Percentiles rank a stretch among this genome's conserved stretches.
Evolutionary conservation across 495 filamentous ascomycete genomes (phyloP).

Genomic region (Hypoxylon perforatum): DNA sequence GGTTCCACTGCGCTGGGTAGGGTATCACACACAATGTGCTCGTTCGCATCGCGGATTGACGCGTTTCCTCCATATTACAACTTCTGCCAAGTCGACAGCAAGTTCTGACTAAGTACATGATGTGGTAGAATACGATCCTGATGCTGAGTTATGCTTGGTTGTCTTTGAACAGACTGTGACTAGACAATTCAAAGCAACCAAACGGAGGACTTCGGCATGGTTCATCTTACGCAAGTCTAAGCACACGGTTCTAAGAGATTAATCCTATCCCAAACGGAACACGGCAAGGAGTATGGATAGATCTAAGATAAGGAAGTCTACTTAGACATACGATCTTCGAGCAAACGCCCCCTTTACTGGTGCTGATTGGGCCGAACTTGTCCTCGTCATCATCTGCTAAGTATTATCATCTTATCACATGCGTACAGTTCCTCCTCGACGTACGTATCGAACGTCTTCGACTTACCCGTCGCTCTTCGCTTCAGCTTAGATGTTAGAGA

Average conservation of each 20-base stretch:
- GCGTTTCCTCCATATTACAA: not conserved
- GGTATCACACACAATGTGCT: not conserved
- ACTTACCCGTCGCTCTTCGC: not conserved
- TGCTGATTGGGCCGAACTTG: slow-evolving; percentile 12
- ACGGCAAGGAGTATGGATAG: slow-evolving; percentile 9
- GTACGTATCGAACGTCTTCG: too few species aligned
- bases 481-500: not conserved
- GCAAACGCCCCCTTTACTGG: not conserved
- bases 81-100: not conserved
- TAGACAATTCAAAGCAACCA: too few species aligned
- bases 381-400: not conserved
- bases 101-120: not conserved
- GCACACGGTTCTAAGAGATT: too few species aligned
- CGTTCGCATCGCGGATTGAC: not conserved
- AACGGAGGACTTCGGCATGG: too few species aligned
- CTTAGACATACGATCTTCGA: not conserved
- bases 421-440: not conserved
- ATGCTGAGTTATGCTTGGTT: not conserved
- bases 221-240: too few species aligned
- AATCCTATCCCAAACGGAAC: slow-evolving; percentile 1
- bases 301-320: too few species aligned
- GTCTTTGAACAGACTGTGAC: not conserved
- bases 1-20: slow-evolving; percentile 27
- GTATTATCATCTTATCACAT: not conserved
- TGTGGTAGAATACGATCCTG: not conserved